These are phyloP conservation scores for Aspergillus fumigatiaffinis DNA, from an alignment of 2,329 filamentous ascomycete genomes.

Conservation along the genomic window DNA sequence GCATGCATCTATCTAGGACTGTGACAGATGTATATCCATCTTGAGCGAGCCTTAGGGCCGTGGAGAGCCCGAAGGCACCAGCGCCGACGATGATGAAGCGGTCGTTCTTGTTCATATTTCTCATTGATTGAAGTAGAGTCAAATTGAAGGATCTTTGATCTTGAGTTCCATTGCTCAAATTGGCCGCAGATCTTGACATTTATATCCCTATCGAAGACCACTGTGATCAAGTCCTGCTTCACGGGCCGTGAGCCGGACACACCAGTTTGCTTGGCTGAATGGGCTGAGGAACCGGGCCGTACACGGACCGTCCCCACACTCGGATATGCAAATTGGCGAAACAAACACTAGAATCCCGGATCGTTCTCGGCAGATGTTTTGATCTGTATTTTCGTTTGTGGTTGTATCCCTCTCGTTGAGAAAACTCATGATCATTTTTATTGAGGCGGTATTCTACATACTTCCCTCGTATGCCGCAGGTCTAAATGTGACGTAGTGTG, in stretches of 20 bases:
- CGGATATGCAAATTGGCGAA: background rate
- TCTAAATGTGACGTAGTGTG: no score
- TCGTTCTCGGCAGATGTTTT: no score
- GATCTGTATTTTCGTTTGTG: no score
- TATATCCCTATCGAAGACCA: background rate
- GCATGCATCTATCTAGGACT: constrained; percentile 29
- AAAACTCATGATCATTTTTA: no score
- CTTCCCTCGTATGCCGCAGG: no score
- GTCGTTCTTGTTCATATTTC: constrained; percentile 18
- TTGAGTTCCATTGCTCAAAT: background rate
- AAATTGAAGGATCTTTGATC: background rate
- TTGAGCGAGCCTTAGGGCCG: constrained; percentile 21
- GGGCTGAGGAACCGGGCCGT: background rate
- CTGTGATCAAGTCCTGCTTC: background rate
- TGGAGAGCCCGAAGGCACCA: constrained; percentile 25
- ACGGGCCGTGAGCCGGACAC: background rate
- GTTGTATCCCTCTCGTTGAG: no score
- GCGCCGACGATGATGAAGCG: constrained; percentile 27
- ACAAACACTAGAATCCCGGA: no score
- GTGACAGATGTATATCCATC: constrained; percentile 27
- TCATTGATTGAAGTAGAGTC: background rate
- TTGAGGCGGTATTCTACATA: no score
- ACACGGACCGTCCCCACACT: background rate
- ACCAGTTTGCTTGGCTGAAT: background rate
- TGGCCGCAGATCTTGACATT: background rate